Conservation (phyloP, 2,329 filamentous ascomycete genomes). For the Colletotrichum cordylinicola region DNA sequence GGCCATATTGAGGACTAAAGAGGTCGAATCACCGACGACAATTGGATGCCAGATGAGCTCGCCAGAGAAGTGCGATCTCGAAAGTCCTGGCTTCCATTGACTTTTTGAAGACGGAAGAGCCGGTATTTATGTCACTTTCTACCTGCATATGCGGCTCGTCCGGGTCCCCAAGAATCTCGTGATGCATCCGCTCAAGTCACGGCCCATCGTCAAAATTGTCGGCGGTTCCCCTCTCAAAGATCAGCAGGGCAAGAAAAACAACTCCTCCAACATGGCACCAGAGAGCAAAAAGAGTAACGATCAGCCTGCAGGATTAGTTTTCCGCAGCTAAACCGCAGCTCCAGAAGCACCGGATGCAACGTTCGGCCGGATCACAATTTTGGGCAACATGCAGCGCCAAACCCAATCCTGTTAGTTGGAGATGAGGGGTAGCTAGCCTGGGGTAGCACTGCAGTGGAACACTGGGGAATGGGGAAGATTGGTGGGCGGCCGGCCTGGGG, state of each 20-base stretch:
- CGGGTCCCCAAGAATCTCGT: not conserved
- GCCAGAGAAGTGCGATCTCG: not conserved
- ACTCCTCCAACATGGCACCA: not conserved
- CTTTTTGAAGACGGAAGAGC: not conserved
- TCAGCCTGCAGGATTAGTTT: not conserved
- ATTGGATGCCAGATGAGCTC: not conserved
- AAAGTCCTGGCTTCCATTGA: not conserved
- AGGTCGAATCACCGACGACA: not conserved
- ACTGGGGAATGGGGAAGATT: not conserved
- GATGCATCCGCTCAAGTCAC: not conserved
- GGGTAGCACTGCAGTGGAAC: not conserved
- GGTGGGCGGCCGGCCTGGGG: not conserved
- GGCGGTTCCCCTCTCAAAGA: not conserved
- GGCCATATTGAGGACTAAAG: not conserved
- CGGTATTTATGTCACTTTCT: not conserved
- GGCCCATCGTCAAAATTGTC: slow-evolving; percentile 13
- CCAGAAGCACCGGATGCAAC: not conserved
- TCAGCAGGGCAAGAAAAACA: not conserved
- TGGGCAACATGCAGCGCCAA: not conserved
- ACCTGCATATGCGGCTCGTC: not conserved
- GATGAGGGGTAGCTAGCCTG: not conserved
- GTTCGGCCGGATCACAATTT: not conserved
- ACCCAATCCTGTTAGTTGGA: not conserved
- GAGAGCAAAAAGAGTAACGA: not conserved
- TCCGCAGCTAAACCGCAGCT: not conserved